Conservation (phyloP, 129 eudicot species). For the Centrapalus pauciflorus region DNA sequence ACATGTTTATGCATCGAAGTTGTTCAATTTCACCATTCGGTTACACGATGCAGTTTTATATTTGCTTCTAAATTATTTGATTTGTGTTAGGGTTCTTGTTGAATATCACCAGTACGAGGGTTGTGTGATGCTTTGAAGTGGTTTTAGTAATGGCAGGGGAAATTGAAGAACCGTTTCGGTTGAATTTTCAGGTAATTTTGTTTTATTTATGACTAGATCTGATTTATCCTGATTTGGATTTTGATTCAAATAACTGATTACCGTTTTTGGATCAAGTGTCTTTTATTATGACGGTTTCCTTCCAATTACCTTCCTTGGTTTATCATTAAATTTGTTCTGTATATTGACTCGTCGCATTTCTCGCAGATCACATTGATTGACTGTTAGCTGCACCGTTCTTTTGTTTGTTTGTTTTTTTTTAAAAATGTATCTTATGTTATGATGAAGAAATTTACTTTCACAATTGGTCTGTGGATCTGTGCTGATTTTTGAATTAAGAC, state of each 20-base stretch:
- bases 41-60: background rate
- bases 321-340: background rate
- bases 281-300: background rate
- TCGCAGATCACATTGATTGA: slow-evolving; percentile 11
- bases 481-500: background rate
- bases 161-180: slow-evolving; percentile 28
- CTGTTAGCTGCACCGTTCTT: background rate
- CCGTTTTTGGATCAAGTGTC: slow-evolving; percentile 7
- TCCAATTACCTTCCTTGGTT: background rate
- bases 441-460: slow-evolving; percentile 6
- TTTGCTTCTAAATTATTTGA: too few relatives aligned
- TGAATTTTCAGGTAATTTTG: slow-evolving; percentile 27
- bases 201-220: slow-evolving; percentile 21
- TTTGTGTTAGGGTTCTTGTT: slow-evolving; percentile 8
- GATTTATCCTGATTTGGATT: slow-evolving; percentile 12
- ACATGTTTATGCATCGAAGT: background rate
- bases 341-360: background rate
- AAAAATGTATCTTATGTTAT: background rate
- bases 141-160: slow-evolving; percentile 28
- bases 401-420: background rate
- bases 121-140: slow-evolving; percentile 20
- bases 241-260: background rate
- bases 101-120: background rate
- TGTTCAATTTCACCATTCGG: slow-evolving; percentile 5
- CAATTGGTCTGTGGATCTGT: background rate